These are phyloP conservation scores for Geranomyces michiganensis DNA, from an alignment of 192 early-diverging fungal genomes.

Conservation along the genomic window DNA sequence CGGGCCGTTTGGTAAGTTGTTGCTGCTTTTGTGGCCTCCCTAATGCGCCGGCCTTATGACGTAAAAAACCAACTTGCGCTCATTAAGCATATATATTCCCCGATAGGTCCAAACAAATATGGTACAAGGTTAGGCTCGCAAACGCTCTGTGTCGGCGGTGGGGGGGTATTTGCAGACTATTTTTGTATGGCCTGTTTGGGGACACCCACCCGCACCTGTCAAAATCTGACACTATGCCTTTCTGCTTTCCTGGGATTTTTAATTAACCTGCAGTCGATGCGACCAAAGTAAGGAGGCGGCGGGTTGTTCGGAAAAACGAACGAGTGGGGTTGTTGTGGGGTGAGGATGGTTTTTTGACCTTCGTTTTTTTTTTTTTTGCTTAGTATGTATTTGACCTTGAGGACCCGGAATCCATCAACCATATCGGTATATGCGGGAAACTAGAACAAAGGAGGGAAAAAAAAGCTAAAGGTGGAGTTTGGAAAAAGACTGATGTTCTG, in stretches of 20 bases:
- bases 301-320: not conserved
- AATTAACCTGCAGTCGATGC: too few relatives aligned
- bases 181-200: too few relatives aligned
- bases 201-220: too few relatives aligned
- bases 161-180: too few relatives aligned
- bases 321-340: not conserved
- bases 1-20: conserved; percentile 72
- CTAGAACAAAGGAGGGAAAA: too few relatives aligned
- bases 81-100: not conserved
- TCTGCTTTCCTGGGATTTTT: too few relatives aligned
- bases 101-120: conserved; percentile 85
- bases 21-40: not conserved
- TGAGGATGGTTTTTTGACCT: not conserved
- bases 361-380: not conserved
- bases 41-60: not conserved
- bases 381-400: conserved; percentile 88
- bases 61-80: not conserved
- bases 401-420: conserved; percentile 86
- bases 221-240: too few relatives aligned
- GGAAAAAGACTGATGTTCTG: not conserved
- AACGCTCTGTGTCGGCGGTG: too few relatives aligned
- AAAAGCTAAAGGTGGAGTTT: too few relatives aligned
- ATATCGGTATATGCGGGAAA: conserved; percentile 56
- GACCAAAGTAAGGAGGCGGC: too few relatives aligned
- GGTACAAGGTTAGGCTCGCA: conserved; percentile 66